Evolutionary conservation across 495 filamentous ascomycete genomes (phyloP), one percentile per base, ranked within the genome.

Genomic region (Daldinia loculata): DNA sequence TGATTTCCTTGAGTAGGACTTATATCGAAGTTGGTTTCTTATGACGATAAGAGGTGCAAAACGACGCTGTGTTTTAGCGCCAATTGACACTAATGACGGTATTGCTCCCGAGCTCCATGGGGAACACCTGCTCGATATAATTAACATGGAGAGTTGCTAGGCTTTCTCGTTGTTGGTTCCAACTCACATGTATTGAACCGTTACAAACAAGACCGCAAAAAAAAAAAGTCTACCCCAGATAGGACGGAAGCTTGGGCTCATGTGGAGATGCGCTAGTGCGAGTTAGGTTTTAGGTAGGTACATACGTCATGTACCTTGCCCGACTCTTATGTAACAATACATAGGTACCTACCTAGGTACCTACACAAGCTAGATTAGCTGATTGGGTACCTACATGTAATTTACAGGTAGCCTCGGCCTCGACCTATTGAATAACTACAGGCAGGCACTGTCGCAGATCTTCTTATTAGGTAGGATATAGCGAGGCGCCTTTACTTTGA

Each of bases 61-160:
- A 39, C 12, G 55, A 30, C 3, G 39, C 15, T 38, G 67, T 48
- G 9, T 5, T 12, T 34, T 62, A 57, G 57, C 52, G 57, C 62
- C 52, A 34, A 62, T 57, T 12, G 51, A 19, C 67, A 50, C 56
- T 61, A 55, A 56, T 41, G 56, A 17, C 32, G 36, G 26, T n/a
- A 29, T 26, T 57, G 27, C 51, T 41, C 8, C 45, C 56, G 43
- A 26, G 30, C 43, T 45, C 52, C 48, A 50, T 41, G 45, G 27
- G 29, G 11, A 27, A 45, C 22, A 64, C 38, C 27, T 66, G 19
- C 56, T 62, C 56, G 12, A 50, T 52, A 70, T 61, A 38, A 50
- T 29, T 27, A 8, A 43, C 32, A 66, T 48, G 14, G 22, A 48
- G 19, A 17, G 14, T n/a, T 50, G 2, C 15, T 6, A 4, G 7